Evolutionary conservation across 2,329 filamentous ascomycete genomes (phyloP).

Genomic region (Colletotrichum sp.): DNA sequence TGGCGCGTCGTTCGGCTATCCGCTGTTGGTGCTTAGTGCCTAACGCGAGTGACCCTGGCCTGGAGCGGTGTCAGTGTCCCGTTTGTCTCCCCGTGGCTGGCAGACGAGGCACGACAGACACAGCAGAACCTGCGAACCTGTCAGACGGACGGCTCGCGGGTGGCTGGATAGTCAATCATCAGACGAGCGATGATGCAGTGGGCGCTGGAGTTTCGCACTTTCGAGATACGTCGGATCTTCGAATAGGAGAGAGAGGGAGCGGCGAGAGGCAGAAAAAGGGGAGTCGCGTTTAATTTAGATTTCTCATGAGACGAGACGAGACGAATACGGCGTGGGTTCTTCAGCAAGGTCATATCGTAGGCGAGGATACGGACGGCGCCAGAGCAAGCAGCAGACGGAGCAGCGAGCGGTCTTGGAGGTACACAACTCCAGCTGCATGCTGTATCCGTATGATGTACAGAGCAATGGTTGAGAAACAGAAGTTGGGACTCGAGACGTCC

Average conservation of each 20-base stretch:
- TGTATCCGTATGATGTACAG: not conserved
- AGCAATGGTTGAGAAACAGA: not conserved
- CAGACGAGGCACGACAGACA: not conserved
- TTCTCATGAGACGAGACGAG: constrained; percentile 1
- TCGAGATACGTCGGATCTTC: not conserved
- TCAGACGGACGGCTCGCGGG: not conserved
- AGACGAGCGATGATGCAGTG: not conserved
- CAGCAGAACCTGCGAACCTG: not conserved
- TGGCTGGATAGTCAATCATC: not conserved
- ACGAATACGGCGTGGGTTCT: constrained; percentile 16
- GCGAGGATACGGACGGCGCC: not conserved
- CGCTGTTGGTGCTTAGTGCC: constrained; percentile 6
- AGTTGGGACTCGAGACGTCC: not conserved
- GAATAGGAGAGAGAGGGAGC: not conserved
- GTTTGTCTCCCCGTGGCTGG: not conserved
- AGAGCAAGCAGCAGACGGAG: not conserved
- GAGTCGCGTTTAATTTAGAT: not conserved
- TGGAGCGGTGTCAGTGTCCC: not conserved
- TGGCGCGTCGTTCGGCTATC: not conserved
- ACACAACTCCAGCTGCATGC: not conserved
- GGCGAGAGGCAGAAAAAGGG: not conserved
- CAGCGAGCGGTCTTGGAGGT: not conserved
- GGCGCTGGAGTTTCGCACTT: not conserved
- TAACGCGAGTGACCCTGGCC: not conserved
- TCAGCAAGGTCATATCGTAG: not conserved